Evolutionary conservation across 495 filamentous ascomycete genomes (phyloP).

Genomic region (Chaetomium cochliodes): DNA sequence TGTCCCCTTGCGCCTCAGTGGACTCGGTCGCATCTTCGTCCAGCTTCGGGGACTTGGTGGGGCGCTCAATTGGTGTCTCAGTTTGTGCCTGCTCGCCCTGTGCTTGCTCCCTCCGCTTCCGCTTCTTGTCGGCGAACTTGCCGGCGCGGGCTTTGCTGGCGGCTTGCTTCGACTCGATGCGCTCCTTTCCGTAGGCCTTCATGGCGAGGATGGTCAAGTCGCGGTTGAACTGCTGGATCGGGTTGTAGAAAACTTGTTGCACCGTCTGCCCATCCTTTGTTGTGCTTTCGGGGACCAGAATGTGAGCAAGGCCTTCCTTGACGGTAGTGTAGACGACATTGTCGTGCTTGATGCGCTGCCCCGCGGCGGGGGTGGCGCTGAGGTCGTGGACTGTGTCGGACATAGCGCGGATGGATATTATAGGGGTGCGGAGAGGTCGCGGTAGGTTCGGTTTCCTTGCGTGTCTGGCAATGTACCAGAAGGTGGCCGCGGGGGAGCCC

Average conservation of each 20-base stretch:
- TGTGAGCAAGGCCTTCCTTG: constrained; percentile 48
- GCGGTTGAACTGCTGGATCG: constrained; percentile 97
- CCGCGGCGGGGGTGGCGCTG: constrained; percentile 31
- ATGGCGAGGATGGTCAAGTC: constrained; percentile 92
- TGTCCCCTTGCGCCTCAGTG: constrained; percentile 14
- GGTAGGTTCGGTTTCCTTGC: constrained; percentile 6
- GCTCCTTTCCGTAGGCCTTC: constrained; percentile 73
- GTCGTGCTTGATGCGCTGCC: constrained; percentile 39
- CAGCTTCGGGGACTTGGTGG: constrained; percentile 30
- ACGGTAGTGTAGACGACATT: constrained; percentile 44
- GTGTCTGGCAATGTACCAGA: constrained; percentile 17
- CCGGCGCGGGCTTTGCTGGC: constrained; percentile 41
- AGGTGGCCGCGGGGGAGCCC: constrained; percentile 14
- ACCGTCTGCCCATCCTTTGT: constrained; percentile 42
- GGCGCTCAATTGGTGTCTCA: constrained; percentile 21
- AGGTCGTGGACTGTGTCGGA: constrained; percentile 27
- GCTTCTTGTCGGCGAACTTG: constrained; percentile 45
- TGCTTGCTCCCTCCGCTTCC: constrained; percentile 50
- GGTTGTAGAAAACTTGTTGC: constrained; percentile 95
- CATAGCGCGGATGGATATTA: constrained; percentile 27
- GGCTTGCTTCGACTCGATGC: constrained; percentile 49
- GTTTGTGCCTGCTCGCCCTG: constrained; percentile 31
- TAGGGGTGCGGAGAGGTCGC: neutral
- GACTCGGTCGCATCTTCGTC: constrained; percentile 18
- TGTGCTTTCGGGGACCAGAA: constrained; percentile 44